Conservation (phyloP, 2,329 filamentous ascomycete genomes). For the Colletotrichum lupini region DNA sequence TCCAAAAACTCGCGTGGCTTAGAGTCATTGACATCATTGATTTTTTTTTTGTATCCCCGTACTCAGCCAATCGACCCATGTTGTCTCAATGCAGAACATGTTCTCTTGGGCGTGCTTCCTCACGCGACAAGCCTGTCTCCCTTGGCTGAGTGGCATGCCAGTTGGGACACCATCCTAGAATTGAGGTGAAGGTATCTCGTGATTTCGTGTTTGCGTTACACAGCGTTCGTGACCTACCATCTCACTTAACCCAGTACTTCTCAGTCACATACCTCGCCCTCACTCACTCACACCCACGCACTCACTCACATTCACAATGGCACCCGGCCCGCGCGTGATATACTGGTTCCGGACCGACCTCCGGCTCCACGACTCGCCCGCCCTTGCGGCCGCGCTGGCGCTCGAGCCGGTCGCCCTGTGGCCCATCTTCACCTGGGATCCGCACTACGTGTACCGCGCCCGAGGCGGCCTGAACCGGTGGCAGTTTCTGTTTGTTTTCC, state of each 20-base stretch:
- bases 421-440: slow-evolving; percentile 85
- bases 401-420: slow-evolving; percentile 76
- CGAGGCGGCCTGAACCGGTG: slow-evolving; percentile 79
- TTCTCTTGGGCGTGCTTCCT: neutral
- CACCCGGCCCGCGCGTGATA: slow-evolving; percentile 58
- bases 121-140: neutral
- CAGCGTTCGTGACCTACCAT: neutral
- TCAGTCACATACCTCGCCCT: neutral
- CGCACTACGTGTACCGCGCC: slow-evolving; percentile 80
- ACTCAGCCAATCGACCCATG: neutral
- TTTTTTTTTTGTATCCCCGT: slow-evolving; percentile 40
- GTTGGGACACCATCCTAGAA: neutral
- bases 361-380: slow-evolving; percentile 81
- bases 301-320: slow-evolving; percentile 5
- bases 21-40: slow-evolving; percentile 41
- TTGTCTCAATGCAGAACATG: slow-evolving; percentile 42
- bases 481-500: slow-evolving; percentile 72
- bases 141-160: neutral
- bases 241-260: neutral
- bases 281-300: too few species aligned
- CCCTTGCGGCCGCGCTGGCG: slow-evolving; percentile 76
- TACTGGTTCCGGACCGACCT: slow-evolving; percentile 86
- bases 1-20: slow-evolving; percentile 1
- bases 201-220: neutral
- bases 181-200: neutral